phyloP scores from a whole-genome alignment of 2,329 filamentous ascomycete species.

The Penicillium sp. region DNA sequence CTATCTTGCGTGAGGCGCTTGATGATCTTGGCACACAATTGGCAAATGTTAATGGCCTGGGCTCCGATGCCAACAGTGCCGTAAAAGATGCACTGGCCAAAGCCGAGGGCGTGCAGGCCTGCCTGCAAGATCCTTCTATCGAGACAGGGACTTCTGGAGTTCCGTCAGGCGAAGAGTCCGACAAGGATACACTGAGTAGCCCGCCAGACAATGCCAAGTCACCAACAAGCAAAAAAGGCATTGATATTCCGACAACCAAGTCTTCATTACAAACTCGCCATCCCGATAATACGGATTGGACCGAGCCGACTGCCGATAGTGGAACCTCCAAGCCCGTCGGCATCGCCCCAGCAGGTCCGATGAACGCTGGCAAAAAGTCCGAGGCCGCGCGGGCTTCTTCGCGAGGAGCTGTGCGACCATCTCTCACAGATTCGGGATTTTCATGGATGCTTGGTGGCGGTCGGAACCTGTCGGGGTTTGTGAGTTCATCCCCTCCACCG shows the following conservation, averaged over 20 bases:
- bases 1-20: slow-evolving; percentile 43
- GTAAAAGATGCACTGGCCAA: slow-evolving; percentile 42
- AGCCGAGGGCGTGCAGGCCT: slow-evolving; percentile 46
- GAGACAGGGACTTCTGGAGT: slow-evolving; percentile 22
- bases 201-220: not conserved
- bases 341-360: slow-evolving; percentile 6
- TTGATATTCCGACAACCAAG: slow-evolving; percentile 1
- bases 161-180: slow-evolving; percentile 3
- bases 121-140: slow-evolving; percentile 43
- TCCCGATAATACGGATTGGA: slow-evolving; percentile 6
- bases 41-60: slow-evolving; percentile 25
- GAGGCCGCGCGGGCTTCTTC: slow-evolving; percentile 21
- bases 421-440: slow-evolving; percentile 49
- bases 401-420: slow-evolving; percentile 37
- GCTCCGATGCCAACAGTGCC: slow-evolving; percentile 28
- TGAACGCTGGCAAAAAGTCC: slow-evolving; percentile 6
- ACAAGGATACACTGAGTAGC: not conserved
- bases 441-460: slow-evolving; percentile 54
- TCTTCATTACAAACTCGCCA: slow-evolving; percentile 7
- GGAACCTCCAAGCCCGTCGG: slow-evolving; percentile 10
- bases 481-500: slow-evolving; percentile 47
- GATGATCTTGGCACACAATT: slow-evolving; percentile 42
- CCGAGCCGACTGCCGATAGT: slow-evolving; percentile 11
- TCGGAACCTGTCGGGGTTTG: slow-evolving; percentile 47
- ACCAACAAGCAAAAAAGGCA: not conserved